These are phyloP conservation scores for Chlamydomonas asymmetrica DNA, from an alignment of 139 green algal genomes.

Conservation along the genomic window DNA sequence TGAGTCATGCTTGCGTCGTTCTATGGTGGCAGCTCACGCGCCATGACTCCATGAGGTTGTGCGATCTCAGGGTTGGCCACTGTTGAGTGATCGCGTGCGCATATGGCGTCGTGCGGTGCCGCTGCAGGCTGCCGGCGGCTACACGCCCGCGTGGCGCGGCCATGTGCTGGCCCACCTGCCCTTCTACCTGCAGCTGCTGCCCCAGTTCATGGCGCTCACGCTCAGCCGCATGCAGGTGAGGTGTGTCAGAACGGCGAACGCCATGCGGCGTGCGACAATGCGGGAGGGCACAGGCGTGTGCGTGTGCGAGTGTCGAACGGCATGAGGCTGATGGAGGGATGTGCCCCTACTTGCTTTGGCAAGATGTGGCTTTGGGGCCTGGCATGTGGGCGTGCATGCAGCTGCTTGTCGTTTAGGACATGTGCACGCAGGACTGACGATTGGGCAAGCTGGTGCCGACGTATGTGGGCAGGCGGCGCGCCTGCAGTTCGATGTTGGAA, in stretches of 20 bases:
- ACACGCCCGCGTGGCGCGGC: constrained; percentile 62
- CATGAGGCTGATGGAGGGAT: too few species aligned
- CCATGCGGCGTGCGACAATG: too few species aligned
- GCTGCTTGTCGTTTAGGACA: neutral
- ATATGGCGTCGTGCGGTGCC: neutral
- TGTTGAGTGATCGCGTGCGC: neutral
- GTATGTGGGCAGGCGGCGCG: neutral
- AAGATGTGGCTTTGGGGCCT: too few species aligned
- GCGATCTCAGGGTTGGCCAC: neutral
- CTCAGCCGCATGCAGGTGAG: constrained; percentile 21
- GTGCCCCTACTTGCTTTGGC: too few species aligned
- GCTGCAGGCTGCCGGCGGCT: constrained; percentile 16
- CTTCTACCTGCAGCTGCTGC: constrained; percentile 78
- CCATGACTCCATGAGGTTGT: too few species aligned
- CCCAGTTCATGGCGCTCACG: constrained; percentile 65
- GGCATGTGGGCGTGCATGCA: neutral
- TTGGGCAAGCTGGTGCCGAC: too few species aligned
- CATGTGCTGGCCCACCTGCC: constrained; percentile 80
- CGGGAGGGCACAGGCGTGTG: too few species aligned
- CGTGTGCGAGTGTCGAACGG: too few species aligned
- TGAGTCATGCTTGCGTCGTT: too few species aligned
- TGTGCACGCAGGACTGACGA: constrained; percentile 1
- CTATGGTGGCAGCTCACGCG: too few species aligned
- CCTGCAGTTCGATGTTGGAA: constrained; percentile 15
- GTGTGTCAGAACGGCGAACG: neutral